phyloP scores from a whole-genome alignment of 495 filamentous ascomycete genomes.

The Lasiosphaeris hirsuta region DNA sequence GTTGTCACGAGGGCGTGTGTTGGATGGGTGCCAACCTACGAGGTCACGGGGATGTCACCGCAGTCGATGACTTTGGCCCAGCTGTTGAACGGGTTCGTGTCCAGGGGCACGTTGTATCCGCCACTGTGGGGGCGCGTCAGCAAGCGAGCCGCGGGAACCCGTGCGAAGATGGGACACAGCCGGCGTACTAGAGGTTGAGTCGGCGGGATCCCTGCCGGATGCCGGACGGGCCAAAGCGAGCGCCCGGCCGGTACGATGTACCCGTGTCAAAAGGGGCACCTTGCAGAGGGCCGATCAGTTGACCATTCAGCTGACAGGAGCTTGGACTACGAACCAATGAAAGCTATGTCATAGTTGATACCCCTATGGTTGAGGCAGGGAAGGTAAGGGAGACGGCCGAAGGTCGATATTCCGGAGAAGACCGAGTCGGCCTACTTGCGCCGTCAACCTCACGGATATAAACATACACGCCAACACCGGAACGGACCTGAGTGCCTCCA shows the following conservation, averaged over 20 bases:
- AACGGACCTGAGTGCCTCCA: constrained; percentile 52
- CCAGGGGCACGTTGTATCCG: constrained; percentile 74
- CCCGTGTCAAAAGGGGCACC: constrained; percentile 41
- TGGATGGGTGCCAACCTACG: constrained; percentile 34
- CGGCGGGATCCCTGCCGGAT: constrained; percentile 79
- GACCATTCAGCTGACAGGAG: constrained; percentile 14
- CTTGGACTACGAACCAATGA: constrained; percentile 71
- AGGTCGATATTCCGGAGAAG: constrained; percentile 83
- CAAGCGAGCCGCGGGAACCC: not conserved
- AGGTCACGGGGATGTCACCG: constrained; percentile 79
- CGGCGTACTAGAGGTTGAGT: constrained; percentile 56
- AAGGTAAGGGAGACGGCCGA: constrained; percentile 73
- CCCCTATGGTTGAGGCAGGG: constrained; percentile 68
- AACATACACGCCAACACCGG: not conserved
- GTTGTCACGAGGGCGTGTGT: too few species aligned
- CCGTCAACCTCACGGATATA: constrained; percentile 10
- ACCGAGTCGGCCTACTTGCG: constrained; percentile 46
- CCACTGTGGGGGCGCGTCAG: constrained; percentile 40
- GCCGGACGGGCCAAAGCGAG: constrained; percentile 81
- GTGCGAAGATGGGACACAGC: too few species aligned
- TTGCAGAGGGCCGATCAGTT: constrained; percentile 20
- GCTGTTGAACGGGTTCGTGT: constrained; percentile 74
- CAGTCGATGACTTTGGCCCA: constrained; percentile 79
- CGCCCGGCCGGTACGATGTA: constrained; percentile 49
- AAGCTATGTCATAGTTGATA: constrained; percentile 71